Percentiles rank a stretch among this genome's conserved stretches.
These are phyloP conservation scores for Fusarium falciforme DNA, from an alignment of 2,329 filamentous ascomycete genomes.

Conservation along the genomic window DNA sequence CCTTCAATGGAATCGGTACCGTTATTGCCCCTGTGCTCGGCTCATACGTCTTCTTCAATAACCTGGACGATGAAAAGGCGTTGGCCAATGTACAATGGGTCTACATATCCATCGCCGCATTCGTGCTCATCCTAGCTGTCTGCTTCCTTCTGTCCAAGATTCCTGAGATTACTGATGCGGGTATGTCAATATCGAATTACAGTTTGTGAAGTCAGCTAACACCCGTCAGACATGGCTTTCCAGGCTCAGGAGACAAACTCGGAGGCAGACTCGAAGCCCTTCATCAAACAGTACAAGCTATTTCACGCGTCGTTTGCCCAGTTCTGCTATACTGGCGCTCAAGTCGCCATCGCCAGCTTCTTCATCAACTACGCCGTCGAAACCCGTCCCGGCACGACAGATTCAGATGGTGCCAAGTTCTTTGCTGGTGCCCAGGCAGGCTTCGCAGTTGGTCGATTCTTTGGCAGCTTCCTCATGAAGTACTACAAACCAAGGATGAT, in stretches of 20 bases:
- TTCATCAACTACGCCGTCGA: conserved; percentile 81
- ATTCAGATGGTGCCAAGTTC: conserved; percentile 70
- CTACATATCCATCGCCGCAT: conserved; percentile 78
- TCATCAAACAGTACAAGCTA: conserved; percentile 77
- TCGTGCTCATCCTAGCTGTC: conserved; percentile 73
- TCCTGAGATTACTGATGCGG: conserved; percentile 73
- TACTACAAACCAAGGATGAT: conserved; percentile 74
- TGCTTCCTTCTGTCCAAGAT: conserved; percentile 76
- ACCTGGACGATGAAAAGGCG: conserved; percentile 65
- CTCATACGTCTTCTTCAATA: conserved; percentile 78
- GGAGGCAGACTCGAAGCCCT: conserved; percentile 68
- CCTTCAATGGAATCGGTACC: conserved; percentile 80
- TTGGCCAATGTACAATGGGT: conserved; percentile 80
- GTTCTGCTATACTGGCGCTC: conserved; percentile 82
- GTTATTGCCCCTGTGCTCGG: conserved; percentile 79
- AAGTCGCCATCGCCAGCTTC: conserved; percentile 73
- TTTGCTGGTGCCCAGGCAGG: conserved; percentile 80
- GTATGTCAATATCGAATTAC: conserved; percentile 34
- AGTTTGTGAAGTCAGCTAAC: conserved; percentile 4
- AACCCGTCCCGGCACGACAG: conserved; percentile 63
- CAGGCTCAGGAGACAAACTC: conserved; percentile 67
- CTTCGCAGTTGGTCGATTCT: conserved; percentile 79
- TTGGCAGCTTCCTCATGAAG: conserved; percentile 74
- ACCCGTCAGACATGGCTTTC: conserved; percentile 68
- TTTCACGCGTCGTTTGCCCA: conserved; percentile 82